Conservation (phyloP, 441 rosid species). For the Omphalea diandra region DNA sequence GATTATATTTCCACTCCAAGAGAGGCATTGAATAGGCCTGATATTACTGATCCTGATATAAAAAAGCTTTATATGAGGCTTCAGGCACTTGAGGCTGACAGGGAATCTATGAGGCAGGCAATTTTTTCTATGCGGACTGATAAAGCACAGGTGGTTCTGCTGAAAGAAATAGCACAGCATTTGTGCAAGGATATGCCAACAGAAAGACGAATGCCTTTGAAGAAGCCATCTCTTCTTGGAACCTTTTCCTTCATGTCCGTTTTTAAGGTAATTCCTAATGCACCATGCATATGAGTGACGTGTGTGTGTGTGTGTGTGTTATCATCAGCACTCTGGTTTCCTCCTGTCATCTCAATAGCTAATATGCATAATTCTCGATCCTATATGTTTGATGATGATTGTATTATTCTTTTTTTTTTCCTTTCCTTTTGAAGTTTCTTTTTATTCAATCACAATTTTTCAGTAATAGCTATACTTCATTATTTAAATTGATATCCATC, state of each 20-base stretch:
- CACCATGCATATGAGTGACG: background rate
- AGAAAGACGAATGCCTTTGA: slow-evolving; percentile 50
- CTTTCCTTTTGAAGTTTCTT: background rate
- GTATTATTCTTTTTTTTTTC: background rate
- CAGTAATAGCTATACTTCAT: background rate
- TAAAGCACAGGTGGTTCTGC: slow-evolving; percentile 79
- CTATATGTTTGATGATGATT: background rate
- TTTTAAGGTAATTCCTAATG: slow-evolving; percentile 58
- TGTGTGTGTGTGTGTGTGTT: background rate
- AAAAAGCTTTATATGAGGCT: slow-evolving; percentile 89
- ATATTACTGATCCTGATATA: slow-evolving; percentile 65
- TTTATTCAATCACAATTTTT: too few relatives aligned
- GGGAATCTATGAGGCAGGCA: slow-evolving; percentile 98
- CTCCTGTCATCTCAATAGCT: background rate
- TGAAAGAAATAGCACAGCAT: slow-evolving; percentile 97
- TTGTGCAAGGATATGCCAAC: slow-evolving; percentile 71
- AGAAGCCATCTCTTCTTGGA: slow-evolving; percentile 47
- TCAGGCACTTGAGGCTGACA: slow-evolving; percentile 95
- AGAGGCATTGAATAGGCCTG: slow-evolving; percentile 44
- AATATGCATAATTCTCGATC: background rate
- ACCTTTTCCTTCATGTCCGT: slow-evolving; percentile 54
- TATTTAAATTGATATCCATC: background rate
- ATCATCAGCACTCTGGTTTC: background rate
- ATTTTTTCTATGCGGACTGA: slow-evolving; percentile 94
- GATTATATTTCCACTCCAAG: slow-evolving; percentile 53